Conservation (phyloP, 441 rosid genomes). For the Gossypium aridum region DNA sequence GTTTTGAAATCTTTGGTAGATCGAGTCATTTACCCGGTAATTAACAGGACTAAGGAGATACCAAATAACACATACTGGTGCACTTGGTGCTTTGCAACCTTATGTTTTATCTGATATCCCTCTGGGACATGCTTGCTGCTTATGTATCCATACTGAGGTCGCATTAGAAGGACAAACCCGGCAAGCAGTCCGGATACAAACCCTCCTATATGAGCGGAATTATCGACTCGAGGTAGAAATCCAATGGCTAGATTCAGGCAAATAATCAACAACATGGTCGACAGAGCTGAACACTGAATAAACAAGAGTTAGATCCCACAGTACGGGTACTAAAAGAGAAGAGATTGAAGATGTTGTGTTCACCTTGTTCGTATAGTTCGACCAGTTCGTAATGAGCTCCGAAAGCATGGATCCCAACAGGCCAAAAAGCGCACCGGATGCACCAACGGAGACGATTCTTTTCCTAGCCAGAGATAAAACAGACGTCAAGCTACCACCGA, state of each 20-base stretch:
- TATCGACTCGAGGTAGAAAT: conserved; percentile 61
- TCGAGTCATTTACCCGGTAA: conserved; percentile 42
- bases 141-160: conserved; percentile 79
- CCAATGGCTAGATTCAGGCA: conserved; percentile 62
- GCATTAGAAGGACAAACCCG: conserved; percentile 68
- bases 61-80: conserved; percentile 51
- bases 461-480: conserved; percentile 22
- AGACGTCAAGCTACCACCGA: conserved; percentile 80
- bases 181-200: conserved; percentile 69
- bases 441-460: conserved; percentile 60
- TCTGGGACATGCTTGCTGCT: conserved; percentile 52
- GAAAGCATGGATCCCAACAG: conserved; percentile 84
- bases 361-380: conserved; percentile 78
- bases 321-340: background rate
- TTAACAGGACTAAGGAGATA: conserved; percentile 34
- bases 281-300: conserved; percentile 59
- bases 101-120: conserved; percentile 53
- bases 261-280: conserved; percentile 44
- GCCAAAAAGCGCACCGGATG: conserved; percentile 85
- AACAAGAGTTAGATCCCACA: background rate
- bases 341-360: background rate
- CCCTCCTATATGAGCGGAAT: conserved; percentile 83
- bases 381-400: conserved; percentile 81
- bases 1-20: background rate
- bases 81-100: conserved; percentile 47